Base-by-base conservation (phyloP, 176 grass and related monocot genomes). In the Triticum urartu region DNA sequence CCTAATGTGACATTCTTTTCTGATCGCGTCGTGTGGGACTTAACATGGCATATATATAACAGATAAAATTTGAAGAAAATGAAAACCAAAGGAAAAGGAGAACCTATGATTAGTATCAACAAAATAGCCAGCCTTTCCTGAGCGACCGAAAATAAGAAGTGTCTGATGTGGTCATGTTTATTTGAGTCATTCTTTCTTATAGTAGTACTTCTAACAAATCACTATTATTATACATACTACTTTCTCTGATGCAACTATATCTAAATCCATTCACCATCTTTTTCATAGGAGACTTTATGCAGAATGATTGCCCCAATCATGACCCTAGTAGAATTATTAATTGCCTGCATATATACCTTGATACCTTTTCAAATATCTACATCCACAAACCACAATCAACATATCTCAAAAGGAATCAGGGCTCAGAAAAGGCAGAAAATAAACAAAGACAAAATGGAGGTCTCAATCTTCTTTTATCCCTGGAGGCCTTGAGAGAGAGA, bases 221-320 rank as follows among this genome's bases (percentile, higher is more conserved):
- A 54, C n/a, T 38, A 0, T 36, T 47, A 47, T 14, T 48, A 48
- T 42, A 21, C 50, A 63, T 14, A 74, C 11, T 12, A 65, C 38
- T 63, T 66, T 84, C 20, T 56, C 33, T 34, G 1, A 32, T 52
- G 73, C 45, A 76, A 54, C 18, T 38, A 73, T 73, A 83, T 68
- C 21, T 26, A 56, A 40, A 20, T 52, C 11, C 62, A 52, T 73
- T 73, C 59, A 63, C 63, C 11, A 77, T 82, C 38, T 39, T 74
- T 74, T 73, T 56, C 64, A 36, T 78, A 78, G 48, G 9, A 64
- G n/a, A 64, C 64, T 54, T 88, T 43, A 50, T 64, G 69, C 73
- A 60, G 72, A 88, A 78, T 88, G 77, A 88, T 91, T 82, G 82
- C 9, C 18, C 39, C 77, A 85, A 88, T 85, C 86, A 85, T 74